These are phyloP conservation scores for Auriscalpium orientale DNA, from an alignment of 768 basidiomycete species.

Conservation along the genomic window DNA sequence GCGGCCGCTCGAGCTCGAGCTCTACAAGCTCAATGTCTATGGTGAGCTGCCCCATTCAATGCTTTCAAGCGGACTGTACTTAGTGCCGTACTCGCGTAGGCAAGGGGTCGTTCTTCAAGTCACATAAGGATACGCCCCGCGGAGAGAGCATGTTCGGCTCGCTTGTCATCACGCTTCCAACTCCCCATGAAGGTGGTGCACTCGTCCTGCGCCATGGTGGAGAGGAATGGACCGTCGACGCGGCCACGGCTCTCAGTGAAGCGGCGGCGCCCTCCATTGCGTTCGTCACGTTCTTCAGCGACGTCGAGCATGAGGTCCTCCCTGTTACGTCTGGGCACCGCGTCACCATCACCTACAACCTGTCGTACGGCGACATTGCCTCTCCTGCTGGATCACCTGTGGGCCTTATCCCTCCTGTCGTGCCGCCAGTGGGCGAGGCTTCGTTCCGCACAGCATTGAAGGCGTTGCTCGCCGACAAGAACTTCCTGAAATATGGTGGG, in stretches of 20 bases:
- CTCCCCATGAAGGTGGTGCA: constrained; percentile 17
- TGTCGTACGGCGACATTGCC: constrained; percentile 11
- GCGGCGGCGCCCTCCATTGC: constrained; percentile 2
- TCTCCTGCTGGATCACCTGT: no score
- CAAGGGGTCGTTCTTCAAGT: constrained; percentile 31
- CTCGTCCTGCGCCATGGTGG: constrained; percentile 34
- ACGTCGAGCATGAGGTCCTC: constrained; percentile 35
- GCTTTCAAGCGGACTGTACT: background rate
- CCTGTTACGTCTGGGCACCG: constrained; percentile 30
- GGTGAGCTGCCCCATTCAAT: background rate
- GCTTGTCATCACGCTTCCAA: constrained; percentile 14
- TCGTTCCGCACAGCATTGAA: constrained; percentile 12
- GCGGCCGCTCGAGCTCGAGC: background rate
- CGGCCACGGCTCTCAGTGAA: background rate
- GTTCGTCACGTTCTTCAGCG: constrained; percentile 29
- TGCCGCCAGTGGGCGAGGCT: background rate
- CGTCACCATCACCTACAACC: constrained; percentile 36
- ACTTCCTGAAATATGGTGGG: constrained; percentile 33
- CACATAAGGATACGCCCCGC: constrained; percentile 41
- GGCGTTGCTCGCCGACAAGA: constrained; percentile 24
- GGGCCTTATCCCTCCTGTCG: background rate
- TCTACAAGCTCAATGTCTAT: constrained; percentile 4
- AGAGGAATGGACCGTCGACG: constrained; percentile 4
- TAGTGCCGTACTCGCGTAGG: background rate
- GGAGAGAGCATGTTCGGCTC: constrained; percentile 28